Percentiles rank a stretch among this genome's conserved stretches.
phyloP scores from a whole-genome alignment of 2,329 filamentous ascomycete genomes.

The Trichoderma pleuroti region DNA sequence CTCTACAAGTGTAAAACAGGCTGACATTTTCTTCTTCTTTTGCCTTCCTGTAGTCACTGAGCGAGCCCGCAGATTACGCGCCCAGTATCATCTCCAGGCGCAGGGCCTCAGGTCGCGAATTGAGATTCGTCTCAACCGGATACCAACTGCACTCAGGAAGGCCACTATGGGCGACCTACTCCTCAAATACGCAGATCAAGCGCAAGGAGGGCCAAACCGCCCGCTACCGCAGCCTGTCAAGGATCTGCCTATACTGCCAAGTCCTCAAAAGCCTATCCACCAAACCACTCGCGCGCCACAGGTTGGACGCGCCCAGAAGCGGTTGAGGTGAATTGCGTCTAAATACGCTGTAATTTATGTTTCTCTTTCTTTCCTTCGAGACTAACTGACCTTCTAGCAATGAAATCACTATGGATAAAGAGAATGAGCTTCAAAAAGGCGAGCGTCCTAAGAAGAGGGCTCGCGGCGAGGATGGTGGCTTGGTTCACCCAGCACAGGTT shows the following conservation, averaged over 20 bases:
- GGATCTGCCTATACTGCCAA: constrained; percentile 39
- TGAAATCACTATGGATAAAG: constrained; percentile 68
- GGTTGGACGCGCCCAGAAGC: constrained; percentile 40
- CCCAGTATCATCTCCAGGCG: constrained; percentile 85
- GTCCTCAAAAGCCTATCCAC: constrained; percentile 36
- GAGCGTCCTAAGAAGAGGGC: constrained; percentile 69
- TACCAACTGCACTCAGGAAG: constrained; percentile 74
- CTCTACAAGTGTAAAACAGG: constrained; percentile 6
- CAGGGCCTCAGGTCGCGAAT: constrained; percentile 81
- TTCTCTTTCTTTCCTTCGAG: constrained; percentile 3
- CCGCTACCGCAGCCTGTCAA: constrained; percentile 49
- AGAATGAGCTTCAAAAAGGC: constrained; percentile 60
- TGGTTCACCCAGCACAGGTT: constrained; percentile 52
- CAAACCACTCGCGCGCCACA: constrained; percentile 22
- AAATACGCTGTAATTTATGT: constrained; percentile 5
- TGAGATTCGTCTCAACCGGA: constrained; percentile 89
- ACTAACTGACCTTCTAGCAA: constrained; percentile 46
- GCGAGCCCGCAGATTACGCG: constrained; percentile 78
- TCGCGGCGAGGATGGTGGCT: constrained; percentile 42
- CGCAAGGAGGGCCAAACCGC: constrained; percentile 29
- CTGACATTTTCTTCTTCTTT: constrained; percentile 15
- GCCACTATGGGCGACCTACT: constrained; percentile 79
- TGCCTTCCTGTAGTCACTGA: constrained; percentile 64
- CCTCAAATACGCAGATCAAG: constrained; percentile 45
- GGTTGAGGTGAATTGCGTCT: constrained; percentile 46